phyloP scores from a whole-genome alignment of 148 eudicot genomes.

The Rhododendron kiyosumense region DNA sequence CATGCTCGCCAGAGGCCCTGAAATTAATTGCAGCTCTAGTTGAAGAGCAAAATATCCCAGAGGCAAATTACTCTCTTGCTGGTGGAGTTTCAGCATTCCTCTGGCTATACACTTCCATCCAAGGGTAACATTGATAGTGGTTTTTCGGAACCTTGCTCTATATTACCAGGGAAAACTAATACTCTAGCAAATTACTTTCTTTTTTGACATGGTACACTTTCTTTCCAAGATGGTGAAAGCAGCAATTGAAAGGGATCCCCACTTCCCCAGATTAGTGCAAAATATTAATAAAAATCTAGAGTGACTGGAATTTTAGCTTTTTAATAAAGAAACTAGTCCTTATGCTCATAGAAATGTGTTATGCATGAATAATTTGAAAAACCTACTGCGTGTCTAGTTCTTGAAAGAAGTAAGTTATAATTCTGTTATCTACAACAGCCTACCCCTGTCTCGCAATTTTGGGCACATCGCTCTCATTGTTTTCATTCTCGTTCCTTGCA shows the following conservation, averaged over 20 bases:
- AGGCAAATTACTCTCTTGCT: conserved; percentile 61
- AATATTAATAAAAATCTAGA: background rate
- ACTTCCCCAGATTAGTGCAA: background rate
- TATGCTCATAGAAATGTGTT: background rate
- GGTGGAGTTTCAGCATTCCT: conserved; percentile 83
- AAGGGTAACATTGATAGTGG: conserved; percentile 47
- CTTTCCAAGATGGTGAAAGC: background rate
- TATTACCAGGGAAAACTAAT: background rate
- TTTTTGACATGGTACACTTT: background rate
- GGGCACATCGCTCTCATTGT: background rate
- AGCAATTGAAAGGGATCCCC: background rate
- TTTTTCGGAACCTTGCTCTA: background rate
- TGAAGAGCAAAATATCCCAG: conserved; percentile 72
- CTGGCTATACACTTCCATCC: conserved; percentile 75
- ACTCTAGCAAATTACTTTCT: background rate
- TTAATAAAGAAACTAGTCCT: background rate
- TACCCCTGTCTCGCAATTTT: background rate
- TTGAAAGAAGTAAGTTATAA: background rate
- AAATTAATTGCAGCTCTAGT: conserved; percentile 50
- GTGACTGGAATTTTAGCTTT: background rate
- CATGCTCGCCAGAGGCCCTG: conserved; percentile 57
- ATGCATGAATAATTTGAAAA: background rate
- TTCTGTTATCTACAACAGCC: background rate
- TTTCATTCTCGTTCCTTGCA: background rate
- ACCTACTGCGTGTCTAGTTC: background rate